phyloP scores from a whole-genome alignment of 2,329 filamentous ascomycete genomes.

The Elsinoe batatas region DNA sequence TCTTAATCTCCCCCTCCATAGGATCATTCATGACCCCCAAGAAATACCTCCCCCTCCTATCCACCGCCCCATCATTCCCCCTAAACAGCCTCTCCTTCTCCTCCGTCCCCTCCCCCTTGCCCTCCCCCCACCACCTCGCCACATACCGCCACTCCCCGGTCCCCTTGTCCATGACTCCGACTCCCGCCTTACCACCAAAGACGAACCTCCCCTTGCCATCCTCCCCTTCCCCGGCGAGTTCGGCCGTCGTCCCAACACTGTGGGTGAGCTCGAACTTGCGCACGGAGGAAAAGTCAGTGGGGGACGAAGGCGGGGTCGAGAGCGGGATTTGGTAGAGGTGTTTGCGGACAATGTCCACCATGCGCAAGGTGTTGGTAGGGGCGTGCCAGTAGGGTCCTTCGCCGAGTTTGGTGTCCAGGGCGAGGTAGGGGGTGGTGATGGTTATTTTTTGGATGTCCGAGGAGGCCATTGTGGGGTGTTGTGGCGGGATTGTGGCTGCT shows the following conservation, averaged over 20 bases:
- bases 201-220: slow-evolving; percentile 52
- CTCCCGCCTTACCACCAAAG: slow-evolving; percentile 70
- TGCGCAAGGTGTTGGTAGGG: slow-evolving; percentile 55
- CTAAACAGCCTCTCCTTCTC: slow-evolving; percentile 43
- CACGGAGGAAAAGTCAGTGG: slow-evolving; percentile 49
- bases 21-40: slow-evolving; percentile 81
- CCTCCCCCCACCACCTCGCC: slow-evolving; percentile 45
- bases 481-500: neutral
- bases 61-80: slow-evolving; percentile 73
- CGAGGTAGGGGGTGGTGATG: slow-evolving; percentile 42
- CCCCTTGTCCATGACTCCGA: slow-evolving; percentile 63
- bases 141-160: slow-evolving; percentile 48
- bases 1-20: slow-evolving; percentile 7
- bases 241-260: slow-evolving; percentile 56
- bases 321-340: slow-evolving; percentile 64
- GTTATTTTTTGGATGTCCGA: slow-evolving; percentile 25
- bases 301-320: slow-evolving; percentile 49
- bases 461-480: slow-evolving; percentile 20
- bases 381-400: slow-evolving; percentile 68
- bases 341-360: slow-evolving; percentile 73
- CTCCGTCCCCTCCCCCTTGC: slow-evolving; percentile 31
- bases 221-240: slow-evolving; percentile 58
- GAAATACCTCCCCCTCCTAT: slow-evolving; percentile 75
- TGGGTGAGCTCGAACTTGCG: slow-evolving; percentile 46
- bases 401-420: slow-evolving; percentile 56